phyloP scores from a whole-genome alignment of 2,329 filamentous ascomycete species.

The Helminthosporium solani region DNA sequence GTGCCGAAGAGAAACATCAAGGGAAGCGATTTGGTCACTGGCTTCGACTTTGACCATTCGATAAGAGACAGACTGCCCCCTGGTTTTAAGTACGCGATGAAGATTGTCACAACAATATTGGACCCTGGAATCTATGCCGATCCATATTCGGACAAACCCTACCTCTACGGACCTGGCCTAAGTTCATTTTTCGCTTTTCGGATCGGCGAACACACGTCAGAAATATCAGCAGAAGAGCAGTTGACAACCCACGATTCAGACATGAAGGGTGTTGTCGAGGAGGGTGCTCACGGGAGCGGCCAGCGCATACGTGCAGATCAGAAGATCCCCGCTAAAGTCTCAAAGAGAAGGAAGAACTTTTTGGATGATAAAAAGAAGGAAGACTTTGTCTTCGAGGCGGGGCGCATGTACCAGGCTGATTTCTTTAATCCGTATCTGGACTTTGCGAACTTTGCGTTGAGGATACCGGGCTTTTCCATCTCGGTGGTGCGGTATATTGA shows the following conservation, averaged over 20 bases:
- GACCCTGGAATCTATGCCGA: slow-evolving; percentile 41
- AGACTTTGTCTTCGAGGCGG: slow-evolving; percentile 46
- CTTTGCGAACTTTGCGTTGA: slow-evolving; percentile 48
- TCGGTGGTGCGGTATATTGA: slow-evolving; percentile 50
- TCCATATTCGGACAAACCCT: slow-evolving; percentile 41
- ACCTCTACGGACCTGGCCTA: slow-evolving; percentile 40
- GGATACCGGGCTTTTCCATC: slow-evolving; percentile 49
- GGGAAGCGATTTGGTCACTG: slow-evolving; percentile 35
- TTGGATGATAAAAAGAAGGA: slow-evolving; percentile 38
- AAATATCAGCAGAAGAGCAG: slow-evolving; percentile 24
- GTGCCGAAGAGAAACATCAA: slow-evolving; percentile 35
- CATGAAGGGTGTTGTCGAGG: slow-evolving; percentile 39
- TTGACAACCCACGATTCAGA: slow-evolving; percentile 21
- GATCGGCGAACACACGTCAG: slow-evolving; percentile 27
- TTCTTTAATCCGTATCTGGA: slow-evolving; percentile 54
- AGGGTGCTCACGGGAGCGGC: slow-evolving; percentile 44
- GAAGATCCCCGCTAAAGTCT: slow-evolving; percentile 41
- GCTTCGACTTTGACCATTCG: slow-evolving; percentile 41
- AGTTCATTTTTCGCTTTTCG: slow-evolving; percentile 37
- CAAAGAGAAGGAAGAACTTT: slow-evolving; percentile 50
- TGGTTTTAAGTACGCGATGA: slow-evolving; percentile 39
- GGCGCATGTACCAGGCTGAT: slow-evolving; percentile 47
- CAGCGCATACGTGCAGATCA: slow-evolving; percentile 27
- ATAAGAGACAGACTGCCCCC: slow-evolving; percentile 41
- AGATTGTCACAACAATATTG: slow-evolving; percentile 38